Percentiles rank a stretch among this genome's conserved stretches.
phyloP scores from a whole-genome alignment of 495 filamentous ascomycete species.

The Tuber brumale region DNA sequence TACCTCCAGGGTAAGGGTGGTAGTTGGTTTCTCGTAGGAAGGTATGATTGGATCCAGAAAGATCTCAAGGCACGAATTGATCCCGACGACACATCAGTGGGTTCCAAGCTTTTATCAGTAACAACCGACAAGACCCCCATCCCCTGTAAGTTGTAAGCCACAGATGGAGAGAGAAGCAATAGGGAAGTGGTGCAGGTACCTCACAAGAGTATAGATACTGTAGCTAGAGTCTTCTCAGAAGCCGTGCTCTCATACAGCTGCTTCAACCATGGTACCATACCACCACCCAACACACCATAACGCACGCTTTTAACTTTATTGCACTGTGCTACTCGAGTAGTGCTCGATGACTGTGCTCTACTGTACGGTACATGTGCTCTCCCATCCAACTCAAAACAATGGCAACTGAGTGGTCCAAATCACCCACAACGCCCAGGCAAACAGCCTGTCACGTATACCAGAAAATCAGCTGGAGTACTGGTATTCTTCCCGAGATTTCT shows the following conservation, averaged over 20 bases:
- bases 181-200: neutral
- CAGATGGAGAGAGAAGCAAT: neutral
- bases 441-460: neutral
- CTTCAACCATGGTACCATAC: neutral
- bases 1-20: neutral
- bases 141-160: neutral
- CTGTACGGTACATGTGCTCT: neutral
- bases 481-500: neutral
- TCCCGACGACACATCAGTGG: neutral
- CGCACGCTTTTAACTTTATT: neutral
- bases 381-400: neutral
- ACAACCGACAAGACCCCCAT: neutral
- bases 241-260: neutral
- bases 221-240: neutral
- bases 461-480: neutral
- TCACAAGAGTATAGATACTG: no score
- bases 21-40: neutral
- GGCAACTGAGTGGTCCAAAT: neutral
- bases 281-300: neutral
- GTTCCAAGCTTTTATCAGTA: neutral
- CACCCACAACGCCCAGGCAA: neutral
- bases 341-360: no score
- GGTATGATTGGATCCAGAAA: neutral
- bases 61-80: neutral
- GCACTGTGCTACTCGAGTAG: no score